phyloP scores from a whole-genome alignment of 2,329 filamentous ascomycete genomes.

The Fusarium subglutinans region DNA sequence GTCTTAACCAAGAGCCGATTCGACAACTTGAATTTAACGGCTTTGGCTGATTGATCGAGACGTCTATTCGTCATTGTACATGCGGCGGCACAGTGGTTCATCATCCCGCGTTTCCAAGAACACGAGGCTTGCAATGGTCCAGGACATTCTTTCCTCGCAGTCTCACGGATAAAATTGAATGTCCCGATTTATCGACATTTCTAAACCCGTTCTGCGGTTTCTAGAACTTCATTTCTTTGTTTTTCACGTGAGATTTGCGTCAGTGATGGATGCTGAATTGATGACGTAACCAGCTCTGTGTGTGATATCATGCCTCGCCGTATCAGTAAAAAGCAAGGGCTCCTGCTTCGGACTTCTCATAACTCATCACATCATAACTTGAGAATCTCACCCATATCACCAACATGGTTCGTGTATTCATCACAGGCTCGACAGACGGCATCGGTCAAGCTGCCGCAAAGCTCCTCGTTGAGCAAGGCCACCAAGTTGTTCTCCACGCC shows the following conservation, averaged over 20 bases:
- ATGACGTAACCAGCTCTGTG: constrained; percentile 12
- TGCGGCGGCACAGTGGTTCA: rapidly evolving
- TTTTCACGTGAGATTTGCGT: not conserved
- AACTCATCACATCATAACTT: not conserved
- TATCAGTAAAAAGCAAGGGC: not conserved
- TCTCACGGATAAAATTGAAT: rapidly evolving
- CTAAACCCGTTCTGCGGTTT: rapidly evolving
- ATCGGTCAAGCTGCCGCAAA: constrained; percentile 33
- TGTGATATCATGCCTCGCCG: constrained; percentile 11
- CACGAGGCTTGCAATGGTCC: not conserved
- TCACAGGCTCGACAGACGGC: constrained; percentile 35
- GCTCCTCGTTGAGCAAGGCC: constrained; percentile 28
- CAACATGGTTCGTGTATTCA: constrained; percentile 34
- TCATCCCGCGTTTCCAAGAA: not conserved
- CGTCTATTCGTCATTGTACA: rapidly evolving
- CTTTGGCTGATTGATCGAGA: rapidly evolving
- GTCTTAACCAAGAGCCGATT: too few relatives aligned
- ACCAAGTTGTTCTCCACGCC: constrained; percentile 30
- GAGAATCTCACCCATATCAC: rapidly evolving
- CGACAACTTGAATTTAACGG: rapidly evolving
- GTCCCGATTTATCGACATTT: too few relatives aligned
- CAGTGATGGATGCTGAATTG: not conserved
- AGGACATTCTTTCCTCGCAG: not conserved
- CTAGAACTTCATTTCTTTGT: not conserved
- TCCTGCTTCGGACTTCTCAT: not conserved